Conservation (phyloP, 164 flowering plant genomes). For the Magnolia kwangsiensis region DNA sequence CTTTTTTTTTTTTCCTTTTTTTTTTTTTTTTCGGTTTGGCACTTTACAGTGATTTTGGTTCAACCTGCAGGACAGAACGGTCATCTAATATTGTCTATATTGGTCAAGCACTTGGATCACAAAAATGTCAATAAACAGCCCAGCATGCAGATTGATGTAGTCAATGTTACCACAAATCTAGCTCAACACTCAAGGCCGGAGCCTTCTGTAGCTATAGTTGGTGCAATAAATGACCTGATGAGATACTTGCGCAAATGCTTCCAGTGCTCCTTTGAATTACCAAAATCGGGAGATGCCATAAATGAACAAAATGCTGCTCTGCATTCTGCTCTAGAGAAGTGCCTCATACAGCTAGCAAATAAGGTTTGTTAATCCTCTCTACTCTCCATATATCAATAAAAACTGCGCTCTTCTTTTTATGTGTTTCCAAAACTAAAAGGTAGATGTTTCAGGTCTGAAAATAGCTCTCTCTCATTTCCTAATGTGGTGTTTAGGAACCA, state of each 20-base stretch:
- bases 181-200: constrained; percentile 48
- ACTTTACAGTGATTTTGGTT: not conserved
- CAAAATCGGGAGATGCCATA: constrained; percentile 27
- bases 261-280: constrained; percentile 53
- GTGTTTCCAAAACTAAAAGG: no score
- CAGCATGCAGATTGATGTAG: constrained; percentile 46
- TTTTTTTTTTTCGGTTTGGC: not conserved
- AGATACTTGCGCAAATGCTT: constrained; percentile 76
- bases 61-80: constrained; percentile 54
- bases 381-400: not conserved
- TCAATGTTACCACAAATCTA: constrained; percentile 46
- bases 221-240: constrained; percentile 66
- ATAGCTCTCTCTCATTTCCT: no score
- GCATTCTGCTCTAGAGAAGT: constrained; percentile 59
- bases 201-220: constrained; percentile 52
- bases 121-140: constrained; percentile 65
- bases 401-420: not conserved
- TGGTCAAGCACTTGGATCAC: constrained; percentile 91
- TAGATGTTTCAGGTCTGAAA: no score
- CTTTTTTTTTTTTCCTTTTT: no score
- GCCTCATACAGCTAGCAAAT: constrained; percentile 56
- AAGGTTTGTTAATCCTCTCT: constrained; percentile 45
- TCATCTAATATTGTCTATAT: constrained; percentile 56
- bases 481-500: no score
- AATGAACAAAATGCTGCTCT: constrained; percentile 42